These are phyloP conservation scores for Aspergillus cavernicola DNA, from an alignment of 495 filamentous ascomycete species.

Conservation along the genomic window DNA sequence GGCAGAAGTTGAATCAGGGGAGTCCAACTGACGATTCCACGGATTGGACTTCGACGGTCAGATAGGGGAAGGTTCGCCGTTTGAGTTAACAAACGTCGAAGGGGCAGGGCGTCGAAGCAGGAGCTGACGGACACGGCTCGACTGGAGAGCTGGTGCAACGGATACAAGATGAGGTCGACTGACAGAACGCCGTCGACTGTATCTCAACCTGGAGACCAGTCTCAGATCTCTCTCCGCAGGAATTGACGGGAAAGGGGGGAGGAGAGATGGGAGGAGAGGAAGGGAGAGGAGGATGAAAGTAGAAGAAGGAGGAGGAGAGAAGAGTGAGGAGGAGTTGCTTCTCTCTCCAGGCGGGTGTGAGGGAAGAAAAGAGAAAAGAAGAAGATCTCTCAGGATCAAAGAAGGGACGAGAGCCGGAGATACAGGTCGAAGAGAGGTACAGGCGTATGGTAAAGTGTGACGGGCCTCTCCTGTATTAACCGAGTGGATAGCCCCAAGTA, in stretches of 20 bases:
- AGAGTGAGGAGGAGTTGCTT: constrained; percentile 39
- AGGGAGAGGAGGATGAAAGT: constrained; percentile 43
- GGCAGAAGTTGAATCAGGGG: constrained; percentile 44
- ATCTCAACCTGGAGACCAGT: constrained; percentile 32
- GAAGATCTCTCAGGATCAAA: constrained; percentile 30
- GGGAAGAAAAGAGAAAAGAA: constrained; percentile 39
- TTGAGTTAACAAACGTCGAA: constrained; percentile 50
- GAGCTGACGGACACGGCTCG: constrained; percentile 44
- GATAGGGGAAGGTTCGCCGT: constrained; percentile 35
- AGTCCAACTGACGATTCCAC: constrained; percentile 34
- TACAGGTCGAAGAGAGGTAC: constrained; percentile 32
- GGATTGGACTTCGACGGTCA: constrained; percentile 37
- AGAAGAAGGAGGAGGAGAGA: constrained; percentile 54
- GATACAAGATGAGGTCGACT: constrained; percentile 32
- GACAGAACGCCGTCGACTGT: constrained; percentile 30
- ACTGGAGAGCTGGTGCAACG: constrained; percentile 39
- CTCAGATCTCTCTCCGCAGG: constrained; percentile 43
- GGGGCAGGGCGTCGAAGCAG: constrained; percentile 35
- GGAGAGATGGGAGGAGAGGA: constrained; percentile 46
- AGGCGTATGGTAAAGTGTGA: constrained; percentile 20
- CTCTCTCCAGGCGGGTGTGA: constrained; percentile 52
- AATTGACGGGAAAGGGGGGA: constrained; percentile 51
- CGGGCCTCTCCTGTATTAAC: constrained; percentile 14
- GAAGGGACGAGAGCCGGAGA: constrained; percentile 30
- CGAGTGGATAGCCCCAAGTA: not conserved